Base-by-base conservation (phyloP, 257 asterid species). In the Hygrophila difformis region DNA sequence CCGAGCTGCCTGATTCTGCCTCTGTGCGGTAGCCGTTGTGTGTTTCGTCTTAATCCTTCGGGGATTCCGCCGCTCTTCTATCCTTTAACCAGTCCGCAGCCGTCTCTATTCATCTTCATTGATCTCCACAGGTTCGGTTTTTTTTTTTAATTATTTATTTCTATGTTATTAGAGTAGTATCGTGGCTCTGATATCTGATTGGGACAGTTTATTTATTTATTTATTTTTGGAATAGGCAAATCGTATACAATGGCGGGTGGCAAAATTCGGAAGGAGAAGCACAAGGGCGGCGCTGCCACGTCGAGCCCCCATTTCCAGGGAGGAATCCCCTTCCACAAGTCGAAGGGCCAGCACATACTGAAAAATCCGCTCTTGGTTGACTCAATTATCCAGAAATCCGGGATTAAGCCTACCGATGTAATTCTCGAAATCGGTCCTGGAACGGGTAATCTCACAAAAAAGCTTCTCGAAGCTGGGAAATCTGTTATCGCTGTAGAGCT, bases 171-270 rank as follows among this genome's bases (percentile, higher is more conserved):
- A n/a, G n/a, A n/a, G n/a, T n/a, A n/a, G n/a, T n/a, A n/a, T n/a
- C n/a, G n/a, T n/a, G n/a, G n/a, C n/a, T n/a, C n/a, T n/a, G n/a
- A n/a, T n/a, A n/a, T n/a, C n/a, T n/a, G n/a, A n/a, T n/a, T n/a
- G n/a, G n/a, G n/a, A n/a, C n/a, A n/a, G n/a, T n/a, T n/a, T n/a
- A n/a, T n/a, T n/a, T n/a, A n/a, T n/a, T n/a, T n/a, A n/a, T n/a
- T n/a, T n/a, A n/a, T n/a, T n/a, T n/a, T n/a, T n/a, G n/a, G n/a
- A n/a, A n/a, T n/a, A n/a, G n/a, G n/a, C n/a, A n/a, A n/a, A n/a
- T n/a, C n/a, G n/a, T n/a, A n/a, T n/a, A n/a, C 59, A 21, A 85
- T 89, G 96, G 96, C 95, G 45, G 99, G 99, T 45, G 99, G 99
- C 57, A 91, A 91, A 69, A 61, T 80, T n/a, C 67, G 20, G 78